Evolutionary conservation across 1,139 yeast genomes (phyloP), one percentile per base, ranked within the genome.

Genomic region (Wickerhamomyces sp.): DNA sequence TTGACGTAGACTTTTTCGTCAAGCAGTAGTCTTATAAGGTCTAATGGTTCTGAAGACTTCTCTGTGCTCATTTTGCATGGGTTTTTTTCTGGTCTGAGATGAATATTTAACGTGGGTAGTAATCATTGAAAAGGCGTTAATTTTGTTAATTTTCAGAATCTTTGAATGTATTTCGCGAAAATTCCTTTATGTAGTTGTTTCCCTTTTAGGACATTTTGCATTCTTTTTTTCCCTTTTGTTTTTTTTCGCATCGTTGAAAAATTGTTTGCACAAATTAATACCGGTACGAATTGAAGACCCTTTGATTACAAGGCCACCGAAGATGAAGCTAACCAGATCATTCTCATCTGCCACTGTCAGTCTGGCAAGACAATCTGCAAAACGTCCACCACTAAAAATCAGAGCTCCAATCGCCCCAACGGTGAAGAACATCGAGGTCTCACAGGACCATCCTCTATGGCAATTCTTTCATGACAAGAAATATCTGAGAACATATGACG

Each of bases 361-460:
- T 14, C 47, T 55, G 8, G 44, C 42, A 34, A 51, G 57, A 45
- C 40, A 40, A n/a, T 26, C 36, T 8, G 36, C 35, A 13, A 48
- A 51, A 39, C 54, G 52, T 13, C 48, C 49, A 15, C 48, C 49
- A 18, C 63, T 81, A 51, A 71, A 73, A 56, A 76, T 91, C 51
- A 77, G 94, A 49, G 77, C 84, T n/a, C 98, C 98, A 14, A 84
- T 93, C 53, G 78, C 87, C 9, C 98, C 98, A 14, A 78, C 91
- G 2, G 84, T 79, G 48, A 72, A 75, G 53, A 87, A 87, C 64
- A 72, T 91, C 49, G 76, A 74, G 52, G 88, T 87, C 30, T 76
- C 82, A 26, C 94, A 85, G 13, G 86, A 86, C 62, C 99, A 93
- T 66, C 98, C 99, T 35, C 73, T 93, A 54, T 93, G 97, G 97